These are phyloP conservation scores for Pythium aphanidermatum DNA, from an alignment of 352 stramenopile genomes.

Conservation along the genomic window DNA sequence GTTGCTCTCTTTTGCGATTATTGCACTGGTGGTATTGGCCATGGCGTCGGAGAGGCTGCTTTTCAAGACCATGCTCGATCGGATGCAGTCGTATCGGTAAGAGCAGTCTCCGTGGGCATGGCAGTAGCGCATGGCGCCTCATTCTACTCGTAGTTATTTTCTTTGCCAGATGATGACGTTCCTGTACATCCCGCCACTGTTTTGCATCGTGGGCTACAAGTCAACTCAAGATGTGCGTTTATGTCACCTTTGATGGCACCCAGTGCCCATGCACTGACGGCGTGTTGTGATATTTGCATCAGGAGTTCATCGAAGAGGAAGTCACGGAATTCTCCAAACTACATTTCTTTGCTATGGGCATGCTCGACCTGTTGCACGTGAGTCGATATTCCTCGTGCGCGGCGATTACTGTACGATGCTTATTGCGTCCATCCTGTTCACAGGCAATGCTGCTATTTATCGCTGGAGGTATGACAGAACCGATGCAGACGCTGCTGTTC, in stretches of 20 bases:
- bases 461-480: constrained; percentile 70
- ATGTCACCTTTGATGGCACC: background rate
- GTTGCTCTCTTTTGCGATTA: constrained; percentile 63
- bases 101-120: constrained; percentile 2
- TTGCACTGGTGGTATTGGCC: constrained; percentile 63
- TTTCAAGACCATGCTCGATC: constrained; percentile 87
- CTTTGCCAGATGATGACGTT: constrained; percentile 85
- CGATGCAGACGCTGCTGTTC: constrained; percentile 79
- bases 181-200: constrained; percentile 82
- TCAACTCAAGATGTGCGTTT: constrained; percentile 58
- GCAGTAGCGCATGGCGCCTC: background rate
- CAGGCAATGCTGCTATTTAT: constrained; percentile 84
- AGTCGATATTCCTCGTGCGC: too few relatives aligned
- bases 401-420: too few relatives aligned
- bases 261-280: background rate
- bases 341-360: constrained; percentile 83
- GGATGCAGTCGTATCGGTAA: constrained; percentile 86
- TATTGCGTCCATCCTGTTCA: too few relatives aligned
- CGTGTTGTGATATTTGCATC: constrained; percentile 1
- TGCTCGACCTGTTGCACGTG: constrained; percentile 80
- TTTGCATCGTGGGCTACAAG: constrained; percentile 84
- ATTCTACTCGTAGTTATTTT: constrained; percentile 55
- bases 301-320: constrained; percentile 85
- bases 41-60: constrained; percentile 82
- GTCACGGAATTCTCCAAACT: constrained; percentile 82